Evolutionary conservation across 306 rosid genomes (phyloP), one percentile per base, ranked within the genome.

Genomic region (Trifolium dubium): DNA sequence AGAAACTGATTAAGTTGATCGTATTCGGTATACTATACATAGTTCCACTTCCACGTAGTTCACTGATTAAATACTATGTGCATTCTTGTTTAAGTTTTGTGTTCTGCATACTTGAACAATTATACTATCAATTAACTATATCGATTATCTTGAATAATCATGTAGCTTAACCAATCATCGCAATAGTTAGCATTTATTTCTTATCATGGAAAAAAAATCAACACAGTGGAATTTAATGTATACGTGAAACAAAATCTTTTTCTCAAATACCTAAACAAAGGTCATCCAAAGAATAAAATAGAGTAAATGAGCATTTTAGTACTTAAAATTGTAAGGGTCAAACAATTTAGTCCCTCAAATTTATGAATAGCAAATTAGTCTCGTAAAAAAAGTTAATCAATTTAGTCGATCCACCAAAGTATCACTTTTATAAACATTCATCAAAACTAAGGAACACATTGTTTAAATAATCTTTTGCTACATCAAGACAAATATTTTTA

Each of bases 121-220:
- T 10, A 41, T 41, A 41, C 46, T 41, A 9, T 10, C 46, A 41
- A 41, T 41, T 41, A 41, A 41, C 46, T 3, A 41, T 41, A 41
- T 41, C 14, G 13, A 41, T 41, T 4, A 41, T 41, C 13, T 41
- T 41, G 47, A 41, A 41, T 10, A 41, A 41, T 8, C 47, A 41
- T 41, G 10, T 41, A 41, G 13, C 46, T 41, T 41, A 41, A 10
- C 10, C 53, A 28, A 60, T 29, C 64, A 59, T 31, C 15, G 41
- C 71, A 74, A 55, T 29, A 47, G 44, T 55, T 10, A 50, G 55
- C 72, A 54, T 70, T 80, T 74, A 74, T 74, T 67, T 74, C 76
- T 74, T 64, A 46, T 62, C 73, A 75, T 43, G 37, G 39, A 8
- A 60, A 74, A 30, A 34, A 39, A 68, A 30, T 64, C 62, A 75